Evolutionary conservation across 257 asterid species (phyloP).

Genomic region (Nicotiana knightiana): DNA sequence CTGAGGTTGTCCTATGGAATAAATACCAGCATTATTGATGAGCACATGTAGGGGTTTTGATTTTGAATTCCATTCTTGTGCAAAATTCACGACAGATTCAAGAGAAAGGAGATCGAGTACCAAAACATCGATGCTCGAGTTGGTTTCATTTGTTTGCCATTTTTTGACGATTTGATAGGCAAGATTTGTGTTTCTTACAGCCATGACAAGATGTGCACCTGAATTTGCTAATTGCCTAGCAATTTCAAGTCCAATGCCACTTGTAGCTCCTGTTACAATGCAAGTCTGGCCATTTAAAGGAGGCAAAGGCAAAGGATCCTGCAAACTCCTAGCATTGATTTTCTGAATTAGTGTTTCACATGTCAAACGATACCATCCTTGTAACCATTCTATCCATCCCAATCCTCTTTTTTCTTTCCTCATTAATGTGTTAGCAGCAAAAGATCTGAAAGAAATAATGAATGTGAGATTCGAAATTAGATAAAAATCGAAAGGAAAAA

Average conservation of each 20-base stretch:
- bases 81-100: slow-evolving; percentile 75
- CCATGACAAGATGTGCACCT: slow-evolving; percentile 93
- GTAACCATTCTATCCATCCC: slow-evolving; percentile 83
- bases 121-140: slow-evolving; percentile 74
- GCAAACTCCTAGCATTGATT: slow-evolving; percentile 70
- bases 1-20: slow-evolving; percentile 92
- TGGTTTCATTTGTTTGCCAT: slow-evolving; percentile 72
- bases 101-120: slow-evolving; percentile 80
- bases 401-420: slow-evolving; percentile 44
- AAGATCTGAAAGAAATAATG: background rate
- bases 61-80: slow-evolving; percentile 75
- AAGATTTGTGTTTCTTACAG: slow-evolving; percentile 69
- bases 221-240: slow-evolving; percentile 89
- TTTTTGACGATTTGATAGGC: slow-evolving; percentile 59
- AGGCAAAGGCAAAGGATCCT: slow-evolving; percentile 80
- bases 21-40: slow-evolving; percentile 90
- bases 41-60: slow-evolving; percentile 62
- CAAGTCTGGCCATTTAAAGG: slow-evolving; percentile 68
- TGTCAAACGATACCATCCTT: slow-evolving; percentile 54
- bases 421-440: background rate
- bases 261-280: slow-evolving; percentile 91
- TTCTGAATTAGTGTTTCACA: slow-evolving; percentile 86
- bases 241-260: slow-evolving; percentile 91
- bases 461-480: background rate
- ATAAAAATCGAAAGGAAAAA: background rate